Conservation (phyloP, 176 grass and related monocot genomes). For the Zoysia japonica region DNA sequence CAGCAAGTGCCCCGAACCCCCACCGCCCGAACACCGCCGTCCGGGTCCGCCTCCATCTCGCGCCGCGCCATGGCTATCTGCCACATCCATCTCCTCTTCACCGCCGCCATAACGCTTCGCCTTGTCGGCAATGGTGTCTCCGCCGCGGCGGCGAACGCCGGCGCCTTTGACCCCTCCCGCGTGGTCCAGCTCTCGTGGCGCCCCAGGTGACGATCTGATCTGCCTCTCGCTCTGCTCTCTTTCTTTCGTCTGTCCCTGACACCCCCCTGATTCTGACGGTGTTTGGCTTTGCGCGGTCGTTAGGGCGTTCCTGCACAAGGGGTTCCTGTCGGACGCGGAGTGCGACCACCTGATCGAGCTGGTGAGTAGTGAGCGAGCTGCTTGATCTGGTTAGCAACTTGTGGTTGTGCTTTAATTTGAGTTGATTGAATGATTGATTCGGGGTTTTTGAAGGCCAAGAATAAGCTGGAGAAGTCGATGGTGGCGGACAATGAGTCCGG, state of each 20-base stretch:
- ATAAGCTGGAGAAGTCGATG: constrained; percentile 90
- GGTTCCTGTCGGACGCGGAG: constrained; percentile 74
- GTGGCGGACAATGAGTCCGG: constrained; percentile 79
- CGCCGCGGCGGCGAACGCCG: constrained; percentile 4
- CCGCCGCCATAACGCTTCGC: constrained; percentile 25
- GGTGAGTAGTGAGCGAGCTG: constrained; percentile 41
- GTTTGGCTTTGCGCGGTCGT: neutral
- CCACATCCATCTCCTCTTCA: constrained; percentile 28
- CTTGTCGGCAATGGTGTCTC: neutral
- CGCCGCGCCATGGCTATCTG: constrained; percentile 41
- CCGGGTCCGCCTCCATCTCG: constrained; percentile 19
- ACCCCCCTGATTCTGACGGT: constrained; percentile 15
- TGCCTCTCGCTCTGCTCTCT: too few relatives aligned
- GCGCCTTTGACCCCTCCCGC: constrained; percentile 58
- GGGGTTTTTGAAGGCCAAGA: constrained; percentile 51
- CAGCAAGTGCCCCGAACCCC: neutral
- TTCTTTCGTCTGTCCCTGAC: neutral
- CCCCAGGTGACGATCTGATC: constrained; percentile 62
- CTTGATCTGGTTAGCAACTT: constrained; percentile 19
- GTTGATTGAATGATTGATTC: constrained; percentile 15
- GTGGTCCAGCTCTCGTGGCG: constrained; percentile 84
- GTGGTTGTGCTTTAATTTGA: constrained; percentile 6
- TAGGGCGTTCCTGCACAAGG: constrained; percentile 83
- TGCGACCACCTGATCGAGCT: constrained; percentile 76
- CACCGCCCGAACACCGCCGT: neutral